Percentiles rank a stretch among this genome's conserved stretches.
Evolutionary conservation across 768 basidiomycete genomes (phyloP).

Genomic region (Boletales sp.): DNA sequence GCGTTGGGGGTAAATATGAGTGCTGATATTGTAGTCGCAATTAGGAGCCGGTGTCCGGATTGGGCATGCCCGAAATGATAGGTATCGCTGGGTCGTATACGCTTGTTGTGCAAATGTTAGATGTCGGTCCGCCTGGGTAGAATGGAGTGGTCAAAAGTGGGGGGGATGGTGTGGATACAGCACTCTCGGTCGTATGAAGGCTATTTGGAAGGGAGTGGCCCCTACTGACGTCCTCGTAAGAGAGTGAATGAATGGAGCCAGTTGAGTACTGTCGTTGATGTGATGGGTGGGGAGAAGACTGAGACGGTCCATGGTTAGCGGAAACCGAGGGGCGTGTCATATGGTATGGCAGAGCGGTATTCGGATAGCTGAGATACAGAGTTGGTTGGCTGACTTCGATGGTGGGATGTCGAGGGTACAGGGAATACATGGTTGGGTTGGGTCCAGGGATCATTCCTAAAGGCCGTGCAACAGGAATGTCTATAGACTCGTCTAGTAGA

Average conservation of each 20-base stretch:
- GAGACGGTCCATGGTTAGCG: constrained; percentile 5
- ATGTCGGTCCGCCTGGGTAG: constrained; percentile 20
- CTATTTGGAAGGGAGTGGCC: constrained; percentile 10
- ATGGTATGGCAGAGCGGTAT: constrained; percentile 8
- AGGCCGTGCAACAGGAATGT: constrained; percentile 7
- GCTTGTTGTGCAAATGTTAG: constrained; percentile 4
- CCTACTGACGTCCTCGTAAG: constrained; percentile 11
- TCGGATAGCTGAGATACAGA: constrained; percentile 16
- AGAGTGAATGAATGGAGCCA: constrained; percentile 14
- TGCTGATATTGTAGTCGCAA: constrained; percentile 4
- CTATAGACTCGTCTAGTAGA: constrained; percentile 10
- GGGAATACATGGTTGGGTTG: constrained; percentile 11
- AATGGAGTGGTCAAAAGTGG: constrained; percentile 30
- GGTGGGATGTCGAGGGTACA: constrained; percentile 11
- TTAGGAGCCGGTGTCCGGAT: constrained; percentile 8
- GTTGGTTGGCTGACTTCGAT: constrained; percentile 9
- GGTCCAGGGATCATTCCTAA: constrained; percentile 8
- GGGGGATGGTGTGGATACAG: constrained; percentile 18
- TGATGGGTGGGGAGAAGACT: constrained; percentile 5
- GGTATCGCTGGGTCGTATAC: constrained; percentile 7
- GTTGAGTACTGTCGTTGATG: constrained; percentile 19
- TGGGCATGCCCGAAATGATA: constrained; percentile 11
- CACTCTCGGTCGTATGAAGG: constrained; percentile 6
- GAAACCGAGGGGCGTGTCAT: constrained; percentile 9
- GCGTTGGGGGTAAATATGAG: background rate